These are phyloP conservation scores for Simplicillium sp. DNA, from an alignment of 2,329 filamentous ascomycete genomes.

Conservation along the genomic window DNA sequence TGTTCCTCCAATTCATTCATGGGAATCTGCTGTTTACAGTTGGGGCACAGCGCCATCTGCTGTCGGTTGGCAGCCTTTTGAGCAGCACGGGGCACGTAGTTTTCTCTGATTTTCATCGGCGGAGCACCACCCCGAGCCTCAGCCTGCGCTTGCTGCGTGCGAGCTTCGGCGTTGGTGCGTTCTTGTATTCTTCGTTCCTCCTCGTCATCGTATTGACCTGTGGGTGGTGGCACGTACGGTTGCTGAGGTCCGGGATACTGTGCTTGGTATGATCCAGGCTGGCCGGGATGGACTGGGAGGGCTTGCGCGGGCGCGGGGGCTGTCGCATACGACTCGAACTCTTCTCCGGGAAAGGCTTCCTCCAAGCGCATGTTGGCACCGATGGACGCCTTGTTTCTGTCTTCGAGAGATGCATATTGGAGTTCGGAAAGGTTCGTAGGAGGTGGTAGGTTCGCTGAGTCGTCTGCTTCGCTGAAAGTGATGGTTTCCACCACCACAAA, in stretches of 20 bases:
- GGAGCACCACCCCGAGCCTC: conserved; percentile 59
- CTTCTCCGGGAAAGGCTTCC: conserved; percentile 83
- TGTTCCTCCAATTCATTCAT: conserved; percentile 83
- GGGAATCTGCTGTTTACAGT: conserved; percentile 85
- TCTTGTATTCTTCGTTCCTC: conserved; percentile 56
- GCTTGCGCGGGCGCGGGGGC: conserved; percentile 25
- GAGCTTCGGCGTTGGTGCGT: conserved; percentile 46
- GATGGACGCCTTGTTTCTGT: conserved; percentile 86
- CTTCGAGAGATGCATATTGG: conserved; percentile 88
- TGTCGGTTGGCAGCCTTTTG: conserved; percentile 58
- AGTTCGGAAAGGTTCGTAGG: conserved; percentile 85
- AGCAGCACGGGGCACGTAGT: conserved; percentile 81
- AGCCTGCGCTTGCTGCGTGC: conserved; percentile 69
- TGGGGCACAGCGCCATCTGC: conserved; percentile 73
- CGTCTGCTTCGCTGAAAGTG: conserved; percentile 81
- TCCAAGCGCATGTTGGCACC: conserved; percentile 78
- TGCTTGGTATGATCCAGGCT: too few species aligned
- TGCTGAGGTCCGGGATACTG: conserved; percentile 24
- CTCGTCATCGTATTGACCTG: conserved; percentile 46
- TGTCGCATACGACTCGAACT: conserved; percentile 44
- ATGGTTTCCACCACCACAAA: conserved; percentile 95
- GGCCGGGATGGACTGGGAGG: conserved; percentile 33
- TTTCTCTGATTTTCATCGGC: conserved; percentile 84
- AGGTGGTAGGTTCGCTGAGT: conserved; percentile 74
- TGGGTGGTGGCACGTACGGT: conserved; percentile 15